Base-by-base conservation (phyloP, 805 yeast species). In the Schizosaccharomyces lindneri region DNA sequence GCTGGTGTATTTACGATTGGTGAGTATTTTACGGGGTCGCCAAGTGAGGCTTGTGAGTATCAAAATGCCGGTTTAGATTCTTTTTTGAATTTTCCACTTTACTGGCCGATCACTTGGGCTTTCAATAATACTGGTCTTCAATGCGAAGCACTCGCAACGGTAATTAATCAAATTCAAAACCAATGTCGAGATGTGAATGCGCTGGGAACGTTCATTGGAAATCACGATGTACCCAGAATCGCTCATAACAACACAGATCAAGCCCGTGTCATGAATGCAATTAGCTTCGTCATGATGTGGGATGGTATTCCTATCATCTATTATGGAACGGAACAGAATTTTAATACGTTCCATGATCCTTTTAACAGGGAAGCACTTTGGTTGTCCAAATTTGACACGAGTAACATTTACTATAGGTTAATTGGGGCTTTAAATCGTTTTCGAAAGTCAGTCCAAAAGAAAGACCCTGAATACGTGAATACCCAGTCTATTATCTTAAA, bases 261-360 rank as follows among this genome's bases (percentile, higher is more conserved):
- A 24, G 27, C 43, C 15, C 48, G 63, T 9, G 48, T 36, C 17
- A 51, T 57, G 60, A 61, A 48, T 36, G 62, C 60, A 21, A 36
- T 59, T 9, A 51, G 63, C 5, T 59, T 41, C 15, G 43, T 19
- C 39, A 39, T 62, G 29, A 32, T 62, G 59, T 62, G 36, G 43
- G 48, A 59, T 29, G 63, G 63, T 2, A 62, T 62, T 19, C 63
- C 63, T 15, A 46, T 62, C n/a, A 36, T 62, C 27, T 62, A 62
- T 43, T 62, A 62, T 55, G 63, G 63, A 5, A 41, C 46, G 3
- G 63, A 62, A 46, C 63, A 62, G 21, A 43, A 61, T n/a, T 60
- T 61, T 27, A 21, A 60, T 31, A 63, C 63, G 21, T 32, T 27
- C 13, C 43, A 5, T 13, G 63, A 62, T 46, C 63, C 63, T n/a